A percentile compares a stretch with the other conserved stretches of the same genome.
Evolutionary conservation across 1,284 basidiomycete species (phyloP).

Genomic region (Cutaneotrichosporon mucoides): DNA sequence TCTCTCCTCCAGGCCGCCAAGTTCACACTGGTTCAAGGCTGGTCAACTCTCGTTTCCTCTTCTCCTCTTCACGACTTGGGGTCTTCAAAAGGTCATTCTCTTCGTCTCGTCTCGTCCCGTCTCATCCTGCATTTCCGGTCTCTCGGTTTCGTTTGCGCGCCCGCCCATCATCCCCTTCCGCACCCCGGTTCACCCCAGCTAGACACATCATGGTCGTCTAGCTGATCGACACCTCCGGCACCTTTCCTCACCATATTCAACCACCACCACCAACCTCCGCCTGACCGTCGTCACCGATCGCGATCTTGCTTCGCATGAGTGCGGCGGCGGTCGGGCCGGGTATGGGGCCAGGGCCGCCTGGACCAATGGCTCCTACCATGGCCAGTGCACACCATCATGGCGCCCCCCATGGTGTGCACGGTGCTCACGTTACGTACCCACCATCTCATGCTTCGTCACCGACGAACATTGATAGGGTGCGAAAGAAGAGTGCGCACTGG

Average conservation of each 20-base stretch:
- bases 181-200: too few species aligned
- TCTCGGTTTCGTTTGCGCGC: too few species aligned
- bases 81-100: too few species aligned
- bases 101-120: too few species aligned
- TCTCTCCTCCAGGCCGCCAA: too few species aligned
- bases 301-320: slow-evolving; percentile 5
- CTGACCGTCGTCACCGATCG: slow-evolving; percentile 2
- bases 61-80: too few species aligned
- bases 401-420: neutral
- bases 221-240: neutral
- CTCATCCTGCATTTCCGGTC: too few species aligned
- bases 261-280: neutral
- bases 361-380: neutral
- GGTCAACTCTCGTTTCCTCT: too few species aligned
- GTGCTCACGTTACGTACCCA: neutral
- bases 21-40: too few species aligned
- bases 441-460: slow-evolving; percentile 2
- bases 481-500: slow-evolving; percentile 44
- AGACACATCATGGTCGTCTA: too few species aligned
- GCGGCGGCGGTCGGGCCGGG: slow-evolving; percentile 7
- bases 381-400: neutral
- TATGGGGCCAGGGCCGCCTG: slow-evolving; percentile 5
- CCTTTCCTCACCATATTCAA: neutral
- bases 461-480: slow-evolving; percentile 1
- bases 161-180: too few species aligned